Percentiles rank a stretch among this genome's conserved stretches.
Conservation (phyloP, 140 eudicot genomes). For the Erigeron philadelphicus region DNA sequence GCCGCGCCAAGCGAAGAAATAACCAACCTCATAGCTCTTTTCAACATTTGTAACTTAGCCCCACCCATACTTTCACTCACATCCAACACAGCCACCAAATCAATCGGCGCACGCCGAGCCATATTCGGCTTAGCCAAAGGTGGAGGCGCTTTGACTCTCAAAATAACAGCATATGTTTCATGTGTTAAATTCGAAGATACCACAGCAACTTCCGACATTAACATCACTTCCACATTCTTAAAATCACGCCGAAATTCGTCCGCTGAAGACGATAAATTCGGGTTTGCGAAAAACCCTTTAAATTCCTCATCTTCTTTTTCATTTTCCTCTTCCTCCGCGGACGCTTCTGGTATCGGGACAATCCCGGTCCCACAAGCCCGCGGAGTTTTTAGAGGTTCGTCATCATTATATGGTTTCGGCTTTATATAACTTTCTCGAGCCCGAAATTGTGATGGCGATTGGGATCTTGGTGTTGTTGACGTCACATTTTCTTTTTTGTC, state of each 20-base stretch:
- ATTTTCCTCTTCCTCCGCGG: conserved; percentile 28
- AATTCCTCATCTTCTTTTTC: conserved; percentile 47
- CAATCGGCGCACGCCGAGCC: conserved; percentile 75
- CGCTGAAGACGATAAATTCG: conserved; percentile 32
- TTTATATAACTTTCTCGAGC: neutral
- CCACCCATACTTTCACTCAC: conserved; percentile 76
- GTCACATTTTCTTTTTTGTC: neutral
- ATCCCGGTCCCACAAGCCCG: conserved; percentile 26
- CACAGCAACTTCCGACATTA: conserved; percentile 63
- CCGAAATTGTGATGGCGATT: neutral
- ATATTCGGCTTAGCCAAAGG: conserved; percentile 33
- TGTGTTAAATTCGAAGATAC: conserved; percentile 39
- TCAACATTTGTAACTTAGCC: conserved; percentile 68
- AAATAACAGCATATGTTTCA: conserved; percentile 60
- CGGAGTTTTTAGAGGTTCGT: conserved; percentile 66
- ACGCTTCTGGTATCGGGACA: conserved; percentile 45
- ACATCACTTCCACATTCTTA: conserved; percentile 47
- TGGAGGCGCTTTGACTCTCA: conserved; percentile 74
- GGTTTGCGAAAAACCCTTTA: conserved; percentile 67
- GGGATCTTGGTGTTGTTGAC: conserved; percentile 15
- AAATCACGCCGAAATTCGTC: conserved; percentile 20
- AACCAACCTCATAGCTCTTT: conserved; percentile 83
- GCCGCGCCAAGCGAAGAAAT: conserved; percentile 78
- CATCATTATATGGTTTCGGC: conserved; percentile 42
- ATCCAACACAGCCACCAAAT: conserved; percentile 82